Percentiles rank a stretch among this genome's conserved stretches.
Evolutionary conservation across 805 yeast genomes (phyloP).

Genomic region (Clavispora vitiphila): DNA sequence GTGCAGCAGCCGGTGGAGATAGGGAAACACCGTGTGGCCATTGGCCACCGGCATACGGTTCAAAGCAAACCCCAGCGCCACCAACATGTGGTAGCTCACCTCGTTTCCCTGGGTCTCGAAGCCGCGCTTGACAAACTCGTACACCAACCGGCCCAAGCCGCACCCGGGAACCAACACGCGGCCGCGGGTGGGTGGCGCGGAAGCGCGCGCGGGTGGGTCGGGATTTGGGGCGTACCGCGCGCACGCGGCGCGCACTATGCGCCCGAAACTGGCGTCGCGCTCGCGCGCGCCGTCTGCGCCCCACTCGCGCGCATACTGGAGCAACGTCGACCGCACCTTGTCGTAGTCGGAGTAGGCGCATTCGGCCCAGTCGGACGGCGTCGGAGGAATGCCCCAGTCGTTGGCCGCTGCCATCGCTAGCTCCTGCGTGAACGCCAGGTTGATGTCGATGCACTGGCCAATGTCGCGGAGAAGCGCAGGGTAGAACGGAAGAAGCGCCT

Average conservation of each 20-base stretch:
- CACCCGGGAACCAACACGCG: constrained; percentile 59
- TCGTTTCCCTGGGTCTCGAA: constrained; percentile 66
- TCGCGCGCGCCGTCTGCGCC: constrained; percentile 47
- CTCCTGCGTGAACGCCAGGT: constrained; percentile 38
- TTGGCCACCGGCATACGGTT: constrained; percentile 41
- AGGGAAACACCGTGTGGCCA: constrained; percentile 46
- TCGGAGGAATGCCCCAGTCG: constrained; percentile 45
- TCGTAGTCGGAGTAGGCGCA: constrained; percentile 44
- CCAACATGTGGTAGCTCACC: constrained; percentile 58
- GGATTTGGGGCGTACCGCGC: constrained; percentile 33
- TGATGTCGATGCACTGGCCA: constrained; percentile 39
- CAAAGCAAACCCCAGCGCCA: constrained; percentile 49
- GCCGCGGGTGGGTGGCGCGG: constrained; percentile 18
- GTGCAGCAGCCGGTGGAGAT: constrained; percentile 48
- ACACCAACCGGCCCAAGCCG: constrained; percentile 56
- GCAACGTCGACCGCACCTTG: constrained; percentile 51
- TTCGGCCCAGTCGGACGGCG: constrained; percentile 38
- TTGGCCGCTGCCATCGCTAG: constrained; percentile 41
- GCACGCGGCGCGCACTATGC: constrained; percentile 33
- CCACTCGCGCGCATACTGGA: constrained; percentile 63
- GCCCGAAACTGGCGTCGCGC: constrained; percentile 34
- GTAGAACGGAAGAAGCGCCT: constrained; percentile 47
- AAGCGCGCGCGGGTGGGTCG: constrained; percentile 22
- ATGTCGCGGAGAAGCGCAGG: constrained; percentile 35
- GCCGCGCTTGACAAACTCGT: constrained; percentile 51